Conservation (phyloP, 225 moss, liverwort and hornwort species). For the Takakia lepidozioides region DNA sequence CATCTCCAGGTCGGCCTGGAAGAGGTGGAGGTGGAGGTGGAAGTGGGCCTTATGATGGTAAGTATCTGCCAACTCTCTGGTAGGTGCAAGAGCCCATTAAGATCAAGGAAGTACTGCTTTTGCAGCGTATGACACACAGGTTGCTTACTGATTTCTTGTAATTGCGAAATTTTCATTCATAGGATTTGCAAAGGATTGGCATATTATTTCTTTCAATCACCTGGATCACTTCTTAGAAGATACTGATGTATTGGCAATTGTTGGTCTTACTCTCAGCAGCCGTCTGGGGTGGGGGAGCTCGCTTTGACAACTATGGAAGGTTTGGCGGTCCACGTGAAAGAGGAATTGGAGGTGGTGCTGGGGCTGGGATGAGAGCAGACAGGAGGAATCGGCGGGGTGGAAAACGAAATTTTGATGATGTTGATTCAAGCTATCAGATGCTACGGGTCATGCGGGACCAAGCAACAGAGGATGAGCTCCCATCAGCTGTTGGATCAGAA, state of each 20-base stretch:
- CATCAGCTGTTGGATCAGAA: slow-evolving; percentile 16
- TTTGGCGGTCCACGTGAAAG: slow-evolving; percentile 21
- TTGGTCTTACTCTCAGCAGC: slow-evolving; percentile 25
- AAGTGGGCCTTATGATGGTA: slow-evolving; percentile 24
- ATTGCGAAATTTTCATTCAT: too few species aligned
- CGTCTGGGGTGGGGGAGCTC: slow-evolving; percentile 20
- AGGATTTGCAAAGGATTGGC: too few species aligned
- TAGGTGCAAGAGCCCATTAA: too few species aligned
- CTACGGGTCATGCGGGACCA: slow-evolving; percentile 20
- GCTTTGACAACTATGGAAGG: slow-evolving; percentile 18
- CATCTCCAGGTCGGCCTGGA: slow-evolving; percentile 31
- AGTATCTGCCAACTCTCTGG: too few species aligned
- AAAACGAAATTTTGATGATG: slow-evolving; percentile 20
- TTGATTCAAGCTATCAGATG: slow-evolving; percentile 16
- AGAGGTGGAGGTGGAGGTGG: slow-evolving; percentile 25
- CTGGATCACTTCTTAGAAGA: too few species aligned
- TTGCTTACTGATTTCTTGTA: too few species aligned
- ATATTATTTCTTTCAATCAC: not conserved
- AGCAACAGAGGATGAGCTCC: slow-evolving; percentile 16
- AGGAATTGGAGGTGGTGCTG: slow-evolving; percentile 16
- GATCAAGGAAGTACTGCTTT: too few species aligned
- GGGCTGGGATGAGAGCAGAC: slow-evolving; percentile 20
- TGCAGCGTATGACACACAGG: too few species aligned
- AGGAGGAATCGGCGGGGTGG: slow-evolving; percentile 11
- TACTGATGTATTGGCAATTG: too few species aligned